These are phyloP conservation scores for Naganishia albida DNA, from an alignment of 1,284 basidiomycete genomes.

Conservation along the genomic window DNA sequence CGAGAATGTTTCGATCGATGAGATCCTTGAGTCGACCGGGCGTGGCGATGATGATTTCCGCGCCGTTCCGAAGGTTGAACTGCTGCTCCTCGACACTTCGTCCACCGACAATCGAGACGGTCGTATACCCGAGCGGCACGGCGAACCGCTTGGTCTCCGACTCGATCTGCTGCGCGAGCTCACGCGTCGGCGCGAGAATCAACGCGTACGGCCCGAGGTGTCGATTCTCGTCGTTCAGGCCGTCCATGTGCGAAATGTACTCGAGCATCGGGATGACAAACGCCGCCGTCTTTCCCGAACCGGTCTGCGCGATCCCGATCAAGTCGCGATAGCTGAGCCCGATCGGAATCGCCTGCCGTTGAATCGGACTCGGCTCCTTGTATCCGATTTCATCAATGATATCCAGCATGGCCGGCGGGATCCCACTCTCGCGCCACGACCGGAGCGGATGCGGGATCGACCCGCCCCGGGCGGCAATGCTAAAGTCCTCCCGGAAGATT, in stretches of 20 bases:
- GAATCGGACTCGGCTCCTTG: constrained; percentile 94
- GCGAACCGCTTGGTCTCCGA: constrained; percentile 89
- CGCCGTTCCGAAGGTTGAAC: constrained; percentile 90
- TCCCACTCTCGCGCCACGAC: constrained; percentile 84
- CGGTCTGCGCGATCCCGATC: constrained; percentile 97
- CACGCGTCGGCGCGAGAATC: constrained; percentile 93
- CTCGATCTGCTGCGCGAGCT: constrained; percentile 97
- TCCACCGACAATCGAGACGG: constrained; percentile 97
- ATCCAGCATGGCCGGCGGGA: constrained; percentile 75
- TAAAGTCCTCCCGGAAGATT: constrained; percentile 98
- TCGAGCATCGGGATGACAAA: constrained; percentile 98
- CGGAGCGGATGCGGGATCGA: constrained; percentile 89
- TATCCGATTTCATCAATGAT: constrained; percentile 91
- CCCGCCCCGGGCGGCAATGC: constrained; percentile 89
- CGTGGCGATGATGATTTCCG: constrained; percentile 97
- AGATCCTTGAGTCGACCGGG: constrained; percentile 97
- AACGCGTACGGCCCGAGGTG: constrained; percentile 92
- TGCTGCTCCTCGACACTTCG: constrained; percentile 94
- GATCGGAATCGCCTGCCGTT: constrained; percentile 97
- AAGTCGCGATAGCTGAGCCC: constrained; percentile 93
- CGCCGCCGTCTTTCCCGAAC: constrained; percentile 98
- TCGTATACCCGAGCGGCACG: constrained; percentile 78
- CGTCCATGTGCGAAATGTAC: constrained; percentile 83
- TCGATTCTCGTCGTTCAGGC: constrained; percentile 83
- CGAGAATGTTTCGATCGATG: constrained; percentile 90